These are phyloP conservation scores for Penicillium crustosum DNA, from an alignment of 2,329 filamentous ascomycete species.

Conservation along the genomic window DNA sequence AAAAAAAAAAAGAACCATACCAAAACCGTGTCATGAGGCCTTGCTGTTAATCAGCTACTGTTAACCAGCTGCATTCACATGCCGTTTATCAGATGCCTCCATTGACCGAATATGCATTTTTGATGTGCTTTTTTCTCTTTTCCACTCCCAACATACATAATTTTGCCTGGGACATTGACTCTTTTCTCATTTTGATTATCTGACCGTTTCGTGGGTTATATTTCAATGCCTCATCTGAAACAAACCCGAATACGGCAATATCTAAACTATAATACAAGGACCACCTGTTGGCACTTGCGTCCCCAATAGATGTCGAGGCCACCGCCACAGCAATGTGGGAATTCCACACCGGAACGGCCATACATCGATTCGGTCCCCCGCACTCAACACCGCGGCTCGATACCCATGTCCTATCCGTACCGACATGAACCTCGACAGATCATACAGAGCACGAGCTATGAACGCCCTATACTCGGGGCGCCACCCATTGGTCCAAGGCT, in stretches of 20 bases:
- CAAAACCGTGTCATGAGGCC: background rate
- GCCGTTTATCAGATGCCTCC: conserved; percentile 20
- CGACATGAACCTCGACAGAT: conserved; percentile 26
- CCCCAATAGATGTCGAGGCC: conserved; percentile 34
- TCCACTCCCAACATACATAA: conserved; percentile 8
- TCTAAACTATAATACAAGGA: conserved; percentile 16
- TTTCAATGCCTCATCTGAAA: conserved; percentile 6
- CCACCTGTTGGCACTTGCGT: conserved; percentile 8
- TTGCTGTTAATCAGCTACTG: conserved; percentile 6
- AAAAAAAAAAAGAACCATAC: background rate
- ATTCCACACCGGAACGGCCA: conserved; percentile 24
- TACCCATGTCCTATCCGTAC: conserved; percentile 20
- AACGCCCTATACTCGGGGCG: conserved; percentile 15
- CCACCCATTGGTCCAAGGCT: conserved; percentile 15
- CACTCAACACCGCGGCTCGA: conserved; percentile 11
- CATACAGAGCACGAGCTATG: conserved; percentile 18
- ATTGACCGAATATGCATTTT: conserved; percentile 21
- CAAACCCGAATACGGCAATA: conserved; percentile 12
- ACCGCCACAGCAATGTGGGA: conserved; percentile 31
- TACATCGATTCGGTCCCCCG: conserved; percentile 21
- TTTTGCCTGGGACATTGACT: background rate
- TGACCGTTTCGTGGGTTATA: background rate
- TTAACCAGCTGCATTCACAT: conserved; percentile 18
- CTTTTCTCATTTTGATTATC: background rate
- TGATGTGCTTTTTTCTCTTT: background rate